Evolutionary conservation across 2,329 filamentous ascomycete genomes (phyloP).

Genomic region (Bipolaris cookei): DNA sequence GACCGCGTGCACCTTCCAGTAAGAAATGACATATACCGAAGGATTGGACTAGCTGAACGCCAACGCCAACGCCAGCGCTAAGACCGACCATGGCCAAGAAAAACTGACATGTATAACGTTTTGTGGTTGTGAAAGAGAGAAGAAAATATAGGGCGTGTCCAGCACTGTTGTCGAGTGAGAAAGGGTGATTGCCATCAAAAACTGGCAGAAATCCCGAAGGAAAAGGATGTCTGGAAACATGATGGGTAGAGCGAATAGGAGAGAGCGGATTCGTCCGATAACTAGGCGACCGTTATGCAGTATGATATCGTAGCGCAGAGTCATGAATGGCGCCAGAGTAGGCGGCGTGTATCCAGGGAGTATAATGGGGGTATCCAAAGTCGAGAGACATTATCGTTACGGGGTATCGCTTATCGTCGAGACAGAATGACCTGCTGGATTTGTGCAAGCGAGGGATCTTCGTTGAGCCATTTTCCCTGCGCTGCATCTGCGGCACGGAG

Average conservation of each 20-base stretch:
- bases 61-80: slow-evolving; percentile 29
- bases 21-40: slow-evolving; percentile 1
- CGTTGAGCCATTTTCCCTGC: slow-evolving; percentile 66
- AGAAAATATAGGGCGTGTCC: slow-evolving; percentile 21
- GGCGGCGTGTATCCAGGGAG: slow-evolving; percentile 4
- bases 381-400: neutral
- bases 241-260: neutral
- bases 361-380: neutral
- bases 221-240: neutral
- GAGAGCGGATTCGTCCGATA: neutral
- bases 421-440: slow-evolving; percentile 53
- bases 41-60: slow-evolving; percentile 6
- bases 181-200: neutral
- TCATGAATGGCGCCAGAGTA: slow-evolving; percentile 1
- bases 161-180: slow-evolving; percentile 16
- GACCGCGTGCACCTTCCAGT: slow-evolving; percentile 3
- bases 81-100: slow-evolving; percentile 14
- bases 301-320: slow-evolving; percentile 1
- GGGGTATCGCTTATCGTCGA: slow-evolving; percentile 30
- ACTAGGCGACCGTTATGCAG: neutral
- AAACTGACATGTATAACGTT: neutral
- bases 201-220: neutral
- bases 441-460: slow-evolving; percentile 63
- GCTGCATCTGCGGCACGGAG: slow-evolving; percentile 61
- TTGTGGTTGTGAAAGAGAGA: neutral